Conservation (phyloP, 257 asterid species). For the Prunella vulgaris region DNA sequence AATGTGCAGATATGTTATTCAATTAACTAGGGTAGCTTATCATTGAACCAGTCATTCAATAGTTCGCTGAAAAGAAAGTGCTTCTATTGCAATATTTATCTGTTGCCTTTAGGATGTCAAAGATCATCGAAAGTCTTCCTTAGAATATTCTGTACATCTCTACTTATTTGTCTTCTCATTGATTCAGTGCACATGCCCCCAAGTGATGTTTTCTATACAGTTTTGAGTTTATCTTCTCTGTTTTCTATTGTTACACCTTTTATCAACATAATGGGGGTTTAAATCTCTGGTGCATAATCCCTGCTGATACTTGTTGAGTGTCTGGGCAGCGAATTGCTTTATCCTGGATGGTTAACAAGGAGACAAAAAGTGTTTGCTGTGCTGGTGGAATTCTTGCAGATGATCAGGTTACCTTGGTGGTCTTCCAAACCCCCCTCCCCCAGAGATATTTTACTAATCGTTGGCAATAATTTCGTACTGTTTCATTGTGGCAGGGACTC, state of each 20-base stretch:
- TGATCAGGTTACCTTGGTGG: conserved; percentile 68
- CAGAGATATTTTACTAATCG: conserved; percentile 1
- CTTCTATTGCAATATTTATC: neutral
- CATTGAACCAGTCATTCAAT: neutral
- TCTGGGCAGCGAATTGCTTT: conserved; percentile 82
- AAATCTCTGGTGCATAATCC: neutral
- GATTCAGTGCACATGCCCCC: neutral
- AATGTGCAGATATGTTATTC: neutral
- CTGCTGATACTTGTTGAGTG: conserved; percentile 24
- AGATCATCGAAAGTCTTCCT: neutral
- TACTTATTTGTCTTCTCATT: neutral
- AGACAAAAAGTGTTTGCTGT: conserved; percentile 68
- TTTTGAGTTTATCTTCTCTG: neutral
- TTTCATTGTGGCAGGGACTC: conserved; percentile 63
- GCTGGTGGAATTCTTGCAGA: conserved; percentile 99
- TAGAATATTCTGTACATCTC: neutral
- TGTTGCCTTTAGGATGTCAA: neutral
- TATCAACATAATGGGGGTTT: neutral
- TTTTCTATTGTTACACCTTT: neutral
- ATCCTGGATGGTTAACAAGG: conserved; percentile 95
- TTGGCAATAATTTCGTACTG: conserved; percentile 16
- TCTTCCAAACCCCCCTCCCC: too few relatives aligned
- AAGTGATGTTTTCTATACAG: neutral
- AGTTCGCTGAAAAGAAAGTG: conserved; percentile 8
- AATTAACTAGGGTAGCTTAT: neutral